These are phyloP conservation scores for Aurantiochytrium sp. DNA, from an alignment of 108 stramenopile species.

Conservation along the genomic window DNA sequence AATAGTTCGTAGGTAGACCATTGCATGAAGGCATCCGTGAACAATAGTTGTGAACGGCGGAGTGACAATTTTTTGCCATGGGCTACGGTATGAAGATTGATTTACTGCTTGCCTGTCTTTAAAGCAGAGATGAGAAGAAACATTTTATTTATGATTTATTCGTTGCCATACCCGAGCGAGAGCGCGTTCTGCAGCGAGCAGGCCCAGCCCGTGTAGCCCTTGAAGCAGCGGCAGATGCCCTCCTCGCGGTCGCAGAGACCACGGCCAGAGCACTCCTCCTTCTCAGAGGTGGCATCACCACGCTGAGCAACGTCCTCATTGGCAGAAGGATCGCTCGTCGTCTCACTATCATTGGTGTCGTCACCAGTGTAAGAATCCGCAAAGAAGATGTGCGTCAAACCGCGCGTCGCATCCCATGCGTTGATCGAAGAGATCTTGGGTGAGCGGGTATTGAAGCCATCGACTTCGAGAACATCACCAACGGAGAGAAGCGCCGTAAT, in stretches of 20 bases:
- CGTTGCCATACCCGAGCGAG: background rate
- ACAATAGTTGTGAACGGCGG: no score
- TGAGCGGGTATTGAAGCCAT: background rate
- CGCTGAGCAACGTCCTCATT: background rate
- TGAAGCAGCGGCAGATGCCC: slow-evolving; percentile 48
- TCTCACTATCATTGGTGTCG: background rate
- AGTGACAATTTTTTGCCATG: no score
- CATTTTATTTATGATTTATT: background rate
- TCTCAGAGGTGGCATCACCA: slow-evolving; percentile 22
- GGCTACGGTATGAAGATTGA: no score
- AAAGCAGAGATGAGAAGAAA: background rate
- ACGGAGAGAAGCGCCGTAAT: background rate
- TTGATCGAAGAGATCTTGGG: background rate
- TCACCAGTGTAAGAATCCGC: background rate
- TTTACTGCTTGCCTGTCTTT: background rate
- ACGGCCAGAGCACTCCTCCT: slow-evolving; percentile 46
- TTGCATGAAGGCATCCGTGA: no score
- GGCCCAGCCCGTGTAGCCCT: slow-evolving; percentile 69
- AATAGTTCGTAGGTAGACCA: no score
- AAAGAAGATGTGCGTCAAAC: background rate
- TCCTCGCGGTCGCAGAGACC: slow-evolving; percentile 45
- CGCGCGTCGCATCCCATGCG: background rate
- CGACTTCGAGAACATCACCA: background rate
- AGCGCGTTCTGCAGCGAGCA: slow-evolving; percentile 51
- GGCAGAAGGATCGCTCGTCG: background rate